These are phyloP conservation scores for Lipomyces starkeyi DNA, from an alignment of 805 yeast species.

Conservation along the genomic window DNA sequence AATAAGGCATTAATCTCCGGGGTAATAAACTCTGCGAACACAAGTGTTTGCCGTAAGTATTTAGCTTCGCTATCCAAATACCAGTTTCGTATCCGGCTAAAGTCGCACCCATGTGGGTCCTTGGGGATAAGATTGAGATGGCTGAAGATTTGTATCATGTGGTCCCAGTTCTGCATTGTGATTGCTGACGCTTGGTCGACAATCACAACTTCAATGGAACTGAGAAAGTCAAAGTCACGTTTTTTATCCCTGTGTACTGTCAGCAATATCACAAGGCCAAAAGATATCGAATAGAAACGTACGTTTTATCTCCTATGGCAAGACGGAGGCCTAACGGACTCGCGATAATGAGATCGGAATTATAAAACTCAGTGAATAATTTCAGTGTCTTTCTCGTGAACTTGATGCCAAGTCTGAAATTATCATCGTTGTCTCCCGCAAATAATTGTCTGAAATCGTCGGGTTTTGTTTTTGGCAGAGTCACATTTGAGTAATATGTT, in stretches of 20 bases:
- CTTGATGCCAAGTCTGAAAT: conserved; percentile 88
- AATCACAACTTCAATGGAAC: conserved; percentile 82
- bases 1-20: conserved; percentile 78
- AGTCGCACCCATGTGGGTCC: conserved; percentile 82
- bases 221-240: conserved; percentile 78
- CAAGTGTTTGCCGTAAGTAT: conserved; percentile 74
- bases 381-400: conserved; percentile 87
- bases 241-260: conserved; percentile 49
- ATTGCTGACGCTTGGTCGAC: conserved; percentile 85
- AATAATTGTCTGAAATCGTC: conserved; percentile 80
- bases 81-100: conserved; percentile 91
- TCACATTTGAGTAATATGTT: conserved; percentile 66
- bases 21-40: conserved; percentile 75
- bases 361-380: conserved; percentile 80
- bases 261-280: conserved; percentile 2
- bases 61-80: conserved; percentile 81
- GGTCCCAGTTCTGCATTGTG: conserved; percentile 93
- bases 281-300: conserved; percentile 16
- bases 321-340: conserved; percentile 89
- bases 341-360: conserved; percentile 84
- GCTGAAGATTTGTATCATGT: conserved; percentile 68
- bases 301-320: conserved; percentile 68
- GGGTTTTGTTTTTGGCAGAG: conserved; percentile 66
- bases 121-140: conserved; percentile 79
- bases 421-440: conserved; percentile 89